Percentiles rank a stretch among this genome's conserved stretches.
Conservation (phyloP, 257 asterid genomes). For the Primulina tabacum region DNA sequence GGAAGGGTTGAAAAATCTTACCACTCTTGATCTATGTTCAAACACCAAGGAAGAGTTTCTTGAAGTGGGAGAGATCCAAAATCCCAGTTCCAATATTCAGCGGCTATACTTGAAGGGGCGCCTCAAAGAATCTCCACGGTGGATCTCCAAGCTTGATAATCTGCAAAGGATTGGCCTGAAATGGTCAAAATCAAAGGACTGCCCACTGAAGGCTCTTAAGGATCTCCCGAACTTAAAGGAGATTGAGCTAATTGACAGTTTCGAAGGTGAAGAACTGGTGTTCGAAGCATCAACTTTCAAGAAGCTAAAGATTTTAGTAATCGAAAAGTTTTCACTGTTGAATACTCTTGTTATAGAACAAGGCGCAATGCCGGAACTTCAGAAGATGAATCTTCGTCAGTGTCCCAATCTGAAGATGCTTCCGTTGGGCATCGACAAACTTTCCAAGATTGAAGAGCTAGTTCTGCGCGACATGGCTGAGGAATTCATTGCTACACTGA, state of each 20-base stretch:
- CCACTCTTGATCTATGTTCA: conserved; percentile 28
- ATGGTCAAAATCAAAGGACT: conserved; percentile 24
- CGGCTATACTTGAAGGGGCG: conserved; percentile 36
- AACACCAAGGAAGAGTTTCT: conserved; percentile 23
- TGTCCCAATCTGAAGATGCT: conserved; percentile 17
- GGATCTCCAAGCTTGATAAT: conserved; percentile 26
- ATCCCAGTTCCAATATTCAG: conserved; percentile 27
- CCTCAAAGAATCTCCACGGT: conserved; percentile 18
- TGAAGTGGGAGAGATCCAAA: conserved; percentile 13
- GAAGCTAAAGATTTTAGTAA: conserved; percentile 30
- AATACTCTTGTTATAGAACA: conserved; percentile 19
- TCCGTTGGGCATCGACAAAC: conserved; percentile 23
- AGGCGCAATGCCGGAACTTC: conserved; percentile 28
- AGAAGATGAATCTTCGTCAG: conserved; percentile 24
- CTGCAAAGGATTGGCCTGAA: conserved; percentile 24
- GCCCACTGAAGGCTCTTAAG: conserved; percentile 26
- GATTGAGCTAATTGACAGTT: conserved; percentile 35
- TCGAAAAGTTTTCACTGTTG: conserved; percentile 20
- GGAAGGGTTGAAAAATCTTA: conserved; percentile 28
- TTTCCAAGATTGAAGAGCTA: conserved; percentile 27
- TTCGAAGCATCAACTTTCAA: conserved; percentile 25
- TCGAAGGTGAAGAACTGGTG: conserved; percentile 15
- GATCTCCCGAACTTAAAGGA: conserved; percentile 27
- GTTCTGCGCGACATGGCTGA: conserved; percentile 25
- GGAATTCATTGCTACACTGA: conserved; percentile 20